These are phyloP conservation scores for Striga hermonthica DNA, from an alignment of 305 asterid species.

Conservation along the genomic window DNA sequence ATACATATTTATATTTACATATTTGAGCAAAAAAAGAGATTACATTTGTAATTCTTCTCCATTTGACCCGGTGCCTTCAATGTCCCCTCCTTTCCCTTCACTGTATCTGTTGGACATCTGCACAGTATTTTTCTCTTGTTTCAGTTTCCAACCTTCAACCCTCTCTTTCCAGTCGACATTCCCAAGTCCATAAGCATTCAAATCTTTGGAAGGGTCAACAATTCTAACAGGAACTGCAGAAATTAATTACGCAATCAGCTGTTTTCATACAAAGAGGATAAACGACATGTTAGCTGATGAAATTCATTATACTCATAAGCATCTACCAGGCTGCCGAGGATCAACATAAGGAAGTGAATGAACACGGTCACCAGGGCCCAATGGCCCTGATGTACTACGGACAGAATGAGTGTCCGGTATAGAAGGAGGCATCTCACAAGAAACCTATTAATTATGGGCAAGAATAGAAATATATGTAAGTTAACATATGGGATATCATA, in stretches of 20 bases:
- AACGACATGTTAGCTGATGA: neutral
- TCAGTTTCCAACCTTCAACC: conserved; percentile 71
- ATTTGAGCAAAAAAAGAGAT: conserved; percentile 25
- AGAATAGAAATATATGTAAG: conserved; percentile 4
- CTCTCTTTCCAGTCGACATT: conserved; percentile 82
- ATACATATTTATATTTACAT: neutral
- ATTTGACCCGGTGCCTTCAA: conserved; percentile 75
- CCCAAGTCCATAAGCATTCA: conserved; percentile 68
- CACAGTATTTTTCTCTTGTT: conserved; percentile 57
- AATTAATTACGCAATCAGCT: conserved; percentile 21
- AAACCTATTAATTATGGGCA: conserved; percentile 38
- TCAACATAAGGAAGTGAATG: conserved; percentile 54
- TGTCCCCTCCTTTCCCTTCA: conserved; percentile 60
- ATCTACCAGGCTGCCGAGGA: conserved; percentile 57
- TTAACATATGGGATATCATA: neutral
- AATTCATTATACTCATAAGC: conserved; percentile 1
- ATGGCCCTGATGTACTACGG: conserved; percentile 81
- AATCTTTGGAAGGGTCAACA: conserved; percentile 72
- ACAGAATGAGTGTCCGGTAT: conserved; percentile 65
- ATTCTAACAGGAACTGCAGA: conserved; percentile 62
- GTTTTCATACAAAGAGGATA: conserved; percentile 11
- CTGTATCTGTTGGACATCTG: conserved; percentile 48
- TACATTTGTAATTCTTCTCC: conserved; percentile 76
- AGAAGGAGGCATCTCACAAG: conserved; percentile 71
- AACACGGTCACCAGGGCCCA: conserved; percentile 53